phyloP scores from a whole-genome alignment of 371 early-diverging fungal species.

The Lichtheimia ramosa region DNA sequence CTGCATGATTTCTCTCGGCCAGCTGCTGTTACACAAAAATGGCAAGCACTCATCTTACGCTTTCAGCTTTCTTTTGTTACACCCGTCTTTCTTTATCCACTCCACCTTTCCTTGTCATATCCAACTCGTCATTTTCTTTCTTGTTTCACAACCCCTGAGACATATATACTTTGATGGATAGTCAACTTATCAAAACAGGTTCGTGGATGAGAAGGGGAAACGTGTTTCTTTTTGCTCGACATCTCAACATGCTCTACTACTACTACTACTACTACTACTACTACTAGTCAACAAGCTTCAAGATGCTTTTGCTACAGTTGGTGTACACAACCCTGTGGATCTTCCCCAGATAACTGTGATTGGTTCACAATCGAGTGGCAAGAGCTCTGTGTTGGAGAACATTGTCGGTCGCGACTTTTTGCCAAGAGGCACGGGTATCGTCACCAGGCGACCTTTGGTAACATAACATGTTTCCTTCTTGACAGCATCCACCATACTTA shows the following conservation, averaged over 20 bases:
- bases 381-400: slow-evolving; percentile 98
- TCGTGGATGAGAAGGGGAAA: neutral
- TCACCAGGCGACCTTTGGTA: slow-evolving; percentile 94
- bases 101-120: too few species aligned
- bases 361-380: slow-evolving; percentile 98
- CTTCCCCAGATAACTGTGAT: slow-evolving; percentile 99
- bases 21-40: too few species aligned
- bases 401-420: slow-evolving; percentile 98
- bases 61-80: too few species aligned
- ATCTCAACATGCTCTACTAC: neutral
- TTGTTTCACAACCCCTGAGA: too few species aligned
- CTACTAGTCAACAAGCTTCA: slow-evolving; percentile 90
- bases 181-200: slow-evolving; percentile 54
- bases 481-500: neutral
- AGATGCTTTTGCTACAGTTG: slow-evolving; percentile 96
- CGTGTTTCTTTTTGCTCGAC: neutral
- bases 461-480: neutral
- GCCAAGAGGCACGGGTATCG: slow-evolving; percentile 96
- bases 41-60: too few species aligned
- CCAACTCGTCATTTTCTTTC: too few species aligned
- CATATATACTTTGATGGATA: slow-evolving; percentile 39
- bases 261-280: too few species aligned
- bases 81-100: too few species aligned
- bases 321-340: slow-evolving; percentile 96
- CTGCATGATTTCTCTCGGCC: too few species aligned